Conservation (phyloP, 192 early-diverging fungal species). For the Podila horticola region DNA sequence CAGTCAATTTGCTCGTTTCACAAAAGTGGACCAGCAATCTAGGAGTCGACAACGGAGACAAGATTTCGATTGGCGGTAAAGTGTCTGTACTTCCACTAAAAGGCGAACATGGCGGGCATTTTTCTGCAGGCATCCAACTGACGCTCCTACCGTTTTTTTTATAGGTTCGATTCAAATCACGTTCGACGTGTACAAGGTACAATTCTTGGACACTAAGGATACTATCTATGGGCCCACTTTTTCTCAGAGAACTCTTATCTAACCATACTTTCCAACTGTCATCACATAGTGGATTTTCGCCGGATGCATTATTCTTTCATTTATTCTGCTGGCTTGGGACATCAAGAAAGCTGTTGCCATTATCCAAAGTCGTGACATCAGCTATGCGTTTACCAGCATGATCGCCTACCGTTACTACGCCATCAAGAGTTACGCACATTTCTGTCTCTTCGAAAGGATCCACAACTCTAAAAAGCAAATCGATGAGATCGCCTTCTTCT, state of each 20-base stretch:
- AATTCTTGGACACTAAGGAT: not conserved
- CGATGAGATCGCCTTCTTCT: conserved; percentile 82
- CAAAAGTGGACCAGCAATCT: conserved; percentile 20
- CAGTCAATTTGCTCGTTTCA: conserved; percentile 44
- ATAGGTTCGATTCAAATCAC: conserved; percentile 15
- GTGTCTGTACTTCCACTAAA: no score
- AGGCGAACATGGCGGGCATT: not conserved
- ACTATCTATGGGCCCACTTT: not conserved
- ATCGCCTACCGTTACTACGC: conserved; percentile 83
- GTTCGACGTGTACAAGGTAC: conserved; percentile 39
- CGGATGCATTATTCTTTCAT: conserved; percentile 78
- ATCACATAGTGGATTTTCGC: conserved; percentile 57
- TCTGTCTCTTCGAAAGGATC: conserved; percentile 82
- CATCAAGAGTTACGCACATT: conserved; percentile 81
- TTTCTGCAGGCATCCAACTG: not conserved
- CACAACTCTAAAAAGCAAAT: conserved; percentile 65
- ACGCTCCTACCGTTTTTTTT: not conserved
- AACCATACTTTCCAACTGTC: not conserved
- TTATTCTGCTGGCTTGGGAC: conserved; percentile 76
- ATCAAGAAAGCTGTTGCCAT: conserved; percentile 74
- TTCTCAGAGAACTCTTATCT: not conserved
- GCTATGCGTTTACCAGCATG: conserved; percentile 77
- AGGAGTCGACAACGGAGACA: conserved; percentile 1
- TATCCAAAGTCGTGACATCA: conserved; percentile 77
- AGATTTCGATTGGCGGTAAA: conserved; percentile 2